Base-by-base conservation (phyloP, 768 basidiomycete species). In the Macrolepiota dolichaula region DNA sequence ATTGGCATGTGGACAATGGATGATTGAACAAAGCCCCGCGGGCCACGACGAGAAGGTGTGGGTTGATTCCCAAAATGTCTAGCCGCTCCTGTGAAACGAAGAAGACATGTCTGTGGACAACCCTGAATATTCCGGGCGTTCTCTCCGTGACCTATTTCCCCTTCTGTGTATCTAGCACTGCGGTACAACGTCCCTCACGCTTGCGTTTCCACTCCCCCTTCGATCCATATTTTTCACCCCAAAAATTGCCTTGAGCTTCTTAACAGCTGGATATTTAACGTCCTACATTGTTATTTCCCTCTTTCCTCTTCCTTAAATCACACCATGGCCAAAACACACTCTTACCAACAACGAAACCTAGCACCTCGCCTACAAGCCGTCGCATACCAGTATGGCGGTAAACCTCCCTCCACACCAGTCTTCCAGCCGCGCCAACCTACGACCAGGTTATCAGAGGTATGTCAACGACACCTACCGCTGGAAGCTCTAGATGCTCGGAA, bases 1-100 rank as follows among this genome's bases (percentile, higher is more conserved):
- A n/a, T n/a, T n/a, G n/a, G n/a, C n/a, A n/a, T n/a, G 24, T 11
- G 42, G 42, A 42, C 22, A 38, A 51, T 44, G 24, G 22, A 27
- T 27, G 24, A 42, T 17, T 24, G 42, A 13, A 25, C n/a, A 32
- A 42, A 27, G 13, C 22, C 32, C 32, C 19, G 17, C 35, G 29
- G 24, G 38, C 19, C 22, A 13, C 12, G 15, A n/a, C 32, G 42
- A 35, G 11, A 19, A 53, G 5, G 35, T n/a, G 35, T 19, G 57
- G 6, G 24, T 32, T 52, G 29, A 32, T 53, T 42, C 58, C 58
- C 51, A 59, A 59, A 59, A 46, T 59, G 58, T 35, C 51, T 53
- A 59, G 42, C 36, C 25, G 25, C 51, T 59, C 29, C 35, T 32
- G 56, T 59, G 58, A 42, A 17, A 51, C 29, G 29, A 32, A 25